Conservation (phyloP, 306 rosid species). For the Arachis hypogaea region DNA sequence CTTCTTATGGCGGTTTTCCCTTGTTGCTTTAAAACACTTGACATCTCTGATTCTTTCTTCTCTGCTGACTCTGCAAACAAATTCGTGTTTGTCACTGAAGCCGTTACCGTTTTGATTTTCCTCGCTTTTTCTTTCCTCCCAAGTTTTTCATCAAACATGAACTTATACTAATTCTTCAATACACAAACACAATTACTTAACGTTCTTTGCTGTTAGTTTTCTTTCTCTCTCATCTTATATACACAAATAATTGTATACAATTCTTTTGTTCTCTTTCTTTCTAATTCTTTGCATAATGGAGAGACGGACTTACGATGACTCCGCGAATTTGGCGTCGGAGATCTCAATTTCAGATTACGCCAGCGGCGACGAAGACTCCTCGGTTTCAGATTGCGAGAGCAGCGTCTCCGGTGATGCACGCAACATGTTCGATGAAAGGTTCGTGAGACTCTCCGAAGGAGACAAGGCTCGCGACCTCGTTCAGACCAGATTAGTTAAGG, state of each 20-base stretch:
- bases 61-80: not conserved
- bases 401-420: conserved; percentile 40
- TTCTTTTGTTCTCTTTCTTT: not conserved
- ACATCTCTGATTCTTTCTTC: not conserved
- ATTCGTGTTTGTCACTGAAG: not conserved
- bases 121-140: conserved; percentile 28
- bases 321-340: not conserved
- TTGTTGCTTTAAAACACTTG: not conserved
- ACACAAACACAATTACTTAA: not conserved
- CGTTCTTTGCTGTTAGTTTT: not conserved
- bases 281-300: not conserved
- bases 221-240: not conserved
- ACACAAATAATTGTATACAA: not conserved
- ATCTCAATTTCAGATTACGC: not conserved
- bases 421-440: conserved; percentile 17
- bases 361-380: conserved; percentile 44
- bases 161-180: not conserved
- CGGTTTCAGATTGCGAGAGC: conserved; percentile 70
- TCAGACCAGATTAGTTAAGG: conserved; percentile 45
- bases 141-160: not conserved
- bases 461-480: conserved; percentile 48
- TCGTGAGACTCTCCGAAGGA: conserved; percentile 47
- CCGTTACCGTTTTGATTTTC: not conserved
- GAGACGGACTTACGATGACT: not conserved
- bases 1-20: not conserved